phyloP scores from a whole-genome alignment of 2,329 filamentous ascomycete species.

The Atkinsonella texensis region DNA sequence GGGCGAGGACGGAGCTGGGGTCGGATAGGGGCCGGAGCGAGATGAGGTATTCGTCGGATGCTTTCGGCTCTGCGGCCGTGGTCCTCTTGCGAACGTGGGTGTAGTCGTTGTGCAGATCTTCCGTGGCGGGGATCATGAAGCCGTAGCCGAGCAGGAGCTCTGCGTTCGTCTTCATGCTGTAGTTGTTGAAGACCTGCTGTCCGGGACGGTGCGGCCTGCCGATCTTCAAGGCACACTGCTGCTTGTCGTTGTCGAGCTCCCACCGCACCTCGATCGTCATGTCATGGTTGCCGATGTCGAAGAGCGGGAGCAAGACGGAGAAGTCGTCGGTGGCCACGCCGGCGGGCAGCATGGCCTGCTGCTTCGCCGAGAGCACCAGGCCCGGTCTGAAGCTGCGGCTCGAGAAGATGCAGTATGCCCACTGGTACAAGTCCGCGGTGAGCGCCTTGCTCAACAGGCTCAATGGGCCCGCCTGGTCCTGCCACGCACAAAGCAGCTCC shows the following conservation, averaged over 20 bases:
- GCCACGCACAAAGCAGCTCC: slow-evolving; percentile 19
- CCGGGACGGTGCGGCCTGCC: slow-evolving; percentile 34
- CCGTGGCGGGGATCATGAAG: slow-evolving; percentile 40
- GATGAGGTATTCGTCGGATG: slow-evolving; percentile 36
- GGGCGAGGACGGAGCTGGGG: slow-evolving; percentile 34
- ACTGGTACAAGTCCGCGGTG: slow-evolving; percentile 43
- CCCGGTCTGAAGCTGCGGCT: slow-evolving; percentile 53
- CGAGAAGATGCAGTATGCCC: slow-evolving; percentile 53
- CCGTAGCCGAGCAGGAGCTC: slow-evolving; percentile 55
- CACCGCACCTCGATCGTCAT: slow-evolving; percentile 48
- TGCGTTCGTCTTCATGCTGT: slow-evolving; percentile 62
- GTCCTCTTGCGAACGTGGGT: slow-evolving; percentile 40
- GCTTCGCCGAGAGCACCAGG: slow-evolving; percentile 33
- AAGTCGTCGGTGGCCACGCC: slow-evolving; percentile 40
- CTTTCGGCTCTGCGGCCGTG: slow-evolving; percentile 8
- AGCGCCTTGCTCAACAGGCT: slow-evolving; percentile 23
- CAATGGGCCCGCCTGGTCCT: slow-evolving; percentile 15
- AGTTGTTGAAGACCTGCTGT: slow-evolving; percentile 56
- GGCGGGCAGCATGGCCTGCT: slow-evolving; percentile 17
- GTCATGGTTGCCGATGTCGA: slow-evolving; percentile 62
- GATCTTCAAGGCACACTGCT: slow-evolving; percentile 31
- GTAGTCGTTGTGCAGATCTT: slow-evolving; percentile 46
- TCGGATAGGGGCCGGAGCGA: slow-evolving; percentile 37
- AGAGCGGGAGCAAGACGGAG: slow-evolving; percentile 56
- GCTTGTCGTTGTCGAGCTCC: slow-evolving; percentile 32